Conservation (phyloP, 306 rosid genomes). For the Rubus idaeus region DNA sequence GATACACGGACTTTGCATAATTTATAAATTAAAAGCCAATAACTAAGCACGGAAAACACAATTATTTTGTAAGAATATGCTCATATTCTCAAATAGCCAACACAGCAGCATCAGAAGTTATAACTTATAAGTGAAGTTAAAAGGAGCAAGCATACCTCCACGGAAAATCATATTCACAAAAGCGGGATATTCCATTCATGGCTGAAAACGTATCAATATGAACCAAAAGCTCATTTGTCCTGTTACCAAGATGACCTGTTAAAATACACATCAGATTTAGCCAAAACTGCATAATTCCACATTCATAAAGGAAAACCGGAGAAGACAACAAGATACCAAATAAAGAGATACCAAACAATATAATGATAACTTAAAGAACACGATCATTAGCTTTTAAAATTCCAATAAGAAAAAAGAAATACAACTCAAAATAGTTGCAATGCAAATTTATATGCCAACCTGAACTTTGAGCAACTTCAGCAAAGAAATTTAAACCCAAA, state of each 20-base stretch:
- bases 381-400: not conserved
- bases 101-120: not conserved
- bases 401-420: not conserved
- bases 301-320: not conserved
- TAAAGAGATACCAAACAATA: not conserved
- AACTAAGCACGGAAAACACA: conserved; percentile 6
- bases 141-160: conserved; percentile 66
- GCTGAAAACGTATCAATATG: conserved; percentile 96
- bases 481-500: not conserved
- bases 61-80: too few relatives aligned
- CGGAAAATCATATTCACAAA: conserved; percentile 66
- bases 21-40: not conserved
- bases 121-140: conserved; percentile 2
- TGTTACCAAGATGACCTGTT: conserved; percentile 51
- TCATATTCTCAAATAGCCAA: conserved; percentile 6
- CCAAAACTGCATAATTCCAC: conserved; percentile 6
- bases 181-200: conserved; percentile 96
- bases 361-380: not conserved
- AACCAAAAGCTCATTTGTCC: conserved; percentile 57
- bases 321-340: not conserved
- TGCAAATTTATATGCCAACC: not conserved
- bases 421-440: not conserved
- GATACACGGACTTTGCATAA: not conserved
- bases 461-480: not conserved
- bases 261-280: conserved; percentile 20